These are phyloP conservation scores for Ascochyta fabae DNA, from an alignment of 2,329 filamentous ascomycete species.

Conservation along the genomic window DNA sequence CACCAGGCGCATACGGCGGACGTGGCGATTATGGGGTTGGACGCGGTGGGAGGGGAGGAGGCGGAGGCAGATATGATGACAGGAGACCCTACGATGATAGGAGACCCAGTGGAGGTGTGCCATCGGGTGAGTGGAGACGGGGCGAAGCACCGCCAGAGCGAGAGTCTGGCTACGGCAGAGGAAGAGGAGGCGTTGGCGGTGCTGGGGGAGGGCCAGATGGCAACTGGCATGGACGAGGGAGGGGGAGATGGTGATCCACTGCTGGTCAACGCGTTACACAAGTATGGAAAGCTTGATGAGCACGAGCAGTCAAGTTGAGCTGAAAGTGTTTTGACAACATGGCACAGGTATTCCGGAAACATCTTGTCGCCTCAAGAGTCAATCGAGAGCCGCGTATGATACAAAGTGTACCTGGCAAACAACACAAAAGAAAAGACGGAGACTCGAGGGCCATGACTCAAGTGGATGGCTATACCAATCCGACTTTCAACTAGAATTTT, in stretches of 20 bases:
- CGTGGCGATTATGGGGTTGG: constrained; percentile 46
- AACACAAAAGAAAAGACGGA: not conserved
- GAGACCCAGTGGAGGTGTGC: constrained; percentile 53
- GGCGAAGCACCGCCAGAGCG: constrained; percentile 67
- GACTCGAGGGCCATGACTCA: not conserved
- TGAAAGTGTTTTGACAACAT: not conserved
- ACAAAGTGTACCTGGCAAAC: not conserved
- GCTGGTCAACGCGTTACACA: not conserved
- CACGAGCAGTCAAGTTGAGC: not conserved
- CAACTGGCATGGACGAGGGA: constrained; percentile 43
- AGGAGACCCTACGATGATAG: constrained; percentile 33
- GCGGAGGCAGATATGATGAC: constrained; percentile 40
- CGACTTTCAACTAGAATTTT: not conserved
- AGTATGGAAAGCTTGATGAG: not conserved
- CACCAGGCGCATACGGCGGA: constrained; percentile 37
- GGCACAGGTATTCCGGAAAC: not conserved
- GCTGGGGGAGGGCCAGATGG: constrained; percentile 34
- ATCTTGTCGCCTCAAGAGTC: not conserved
- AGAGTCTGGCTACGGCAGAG: constrained; percentile 39
- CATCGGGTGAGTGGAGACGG: constrained; percentile 70
- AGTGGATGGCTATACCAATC: not conserved
- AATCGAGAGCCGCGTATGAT: not conserved
- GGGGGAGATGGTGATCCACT: constrained; percentile 39
- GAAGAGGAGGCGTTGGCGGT: constrained; percentile 45
- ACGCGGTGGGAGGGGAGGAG: constrained; percentile 43